Percentiles rank a stretch among this genome's conserved stretches.
Evolutionary conservation across 805 yeast genomes (phyloP).

Genomic region (Ogataea methylovora): DNA sequence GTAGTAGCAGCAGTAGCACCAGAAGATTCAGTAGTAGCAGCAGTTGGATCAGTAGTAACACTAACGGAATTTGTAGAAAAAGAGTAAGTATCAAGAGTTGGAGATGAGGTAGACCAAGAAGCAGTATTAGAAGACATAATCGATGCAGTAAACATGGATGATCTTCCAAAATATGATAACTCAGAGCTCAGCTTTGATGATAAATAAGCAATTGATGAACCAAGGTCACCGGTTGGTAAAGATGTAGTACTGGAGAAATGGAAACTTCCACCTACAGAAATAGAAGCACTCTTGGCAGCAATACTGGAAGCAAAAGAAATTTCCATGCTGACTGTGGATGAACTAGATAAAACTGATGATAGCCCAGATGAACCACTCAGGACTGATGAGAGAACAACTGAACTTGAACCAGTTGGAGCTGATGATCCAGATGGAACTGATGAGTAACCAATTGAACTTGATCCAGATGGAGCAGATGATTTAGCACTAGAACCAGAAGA

Average conservation of each 20-base stretch:
- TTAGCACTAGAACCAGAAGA: no score
- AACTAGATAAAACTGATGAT: neutral
- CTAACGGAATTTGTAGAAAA: no score
- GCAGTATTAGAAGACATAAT: neutral
- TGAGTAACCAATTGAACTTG: neutral
- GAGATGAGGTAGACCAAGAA: no score
- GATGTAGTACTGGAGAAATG: neutral
- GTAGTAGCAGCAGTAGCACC: neutral
- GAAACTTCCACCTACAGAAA: no score
- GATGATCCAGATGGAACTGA: neutral
- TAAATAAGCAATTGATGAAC: neutral
- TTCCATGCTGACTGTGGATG: neutral
- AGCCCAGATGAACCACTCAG: neutral
- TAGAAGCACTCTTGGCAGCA: neutral
- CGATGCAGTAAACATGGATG: neutral
- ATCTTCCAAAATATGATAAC: neutral
- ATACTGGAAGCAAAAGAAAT: neutral
- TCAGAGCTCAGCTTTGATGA: neutral
- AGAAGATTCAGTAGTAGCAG: neutral
- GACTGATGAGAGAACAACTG: neutral
- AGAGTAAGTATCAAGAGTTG: no score
- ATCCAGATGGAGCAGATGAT: neutral
- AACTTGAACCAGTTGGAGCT: neutral
- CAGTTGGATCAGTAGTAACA: neutral
- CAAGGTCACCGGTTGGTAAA: neutral